These are phyloP conservation scores for Daldinia childiae DNA, from an alignment of 495 filamentous ascomycete genomes.

Conservation along the genomic window DNA sequence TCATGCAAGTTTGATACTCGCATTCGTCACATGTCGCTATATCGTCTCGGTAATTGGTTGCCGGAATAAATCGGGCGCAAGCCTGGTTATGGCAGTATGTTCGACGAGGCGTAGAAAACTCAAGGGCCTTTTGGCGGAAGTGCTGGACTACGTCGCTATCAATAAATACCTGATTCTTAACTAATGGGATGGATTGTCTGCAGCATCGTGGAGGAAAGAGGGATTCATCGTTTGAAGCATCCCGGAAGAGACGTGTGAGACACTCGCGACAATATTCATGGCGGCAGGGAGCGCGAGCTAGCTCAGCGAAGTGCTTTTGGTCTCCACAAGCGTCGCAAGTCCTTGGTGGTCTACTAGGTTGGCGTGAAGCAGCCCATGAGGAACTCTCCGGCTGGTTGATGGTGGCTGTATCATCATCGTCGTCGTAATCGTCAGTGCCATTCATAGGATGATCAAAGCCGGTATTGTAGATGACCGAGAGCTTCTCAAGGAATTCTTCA, in stretches of 20 bases:
- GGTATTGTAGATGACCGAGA: slow-evolving; percentile 10
- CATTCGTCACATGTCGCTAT: slow-evolving; percentile 57
- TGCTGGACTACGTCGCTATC: slow-evolving; percentile 33
- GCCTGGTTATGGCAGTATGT: slow-evolving; percentile 58
- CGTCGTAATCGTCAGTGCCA: not conserved
- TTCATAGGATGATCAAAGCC: not conserved
- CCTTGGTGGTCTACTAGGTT: not conserved
- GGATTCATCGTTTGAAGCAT: slow-evolving; percentile 56
- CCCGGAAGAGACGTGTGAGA: slow-evolving; percentile 51
- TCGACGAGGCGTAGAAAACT: slow-evolving; percentile 55
- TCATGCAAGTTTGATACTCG: slow-evolving; percentile 51
- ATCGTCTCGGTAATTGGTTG: slow-evolving; percentile 43
- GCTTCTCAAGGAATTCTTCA: slow-evolving; percentile 15
- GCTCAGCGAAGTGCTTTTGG: not conserved
- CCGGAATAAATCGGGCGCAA: slow-evolving; percentile 59
- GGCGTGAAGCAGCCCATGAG: slow-evolving; percentile 33
- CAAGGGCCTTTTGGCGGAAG: slow-evolving; percentile 54
- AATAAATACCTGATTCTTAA: slow-evolving; percentile 47
- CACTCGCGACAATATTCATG: slow-evolving; percentile 63
- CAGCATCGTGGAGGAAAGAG: slow-evolving; percentile 66
- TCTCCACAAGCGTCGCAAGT: slow-evolving; percentile 40
- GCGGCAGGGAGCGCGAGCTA: slow-evolving; percentile 44
- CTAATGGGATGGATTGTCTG: slow-evolving; percentile 50
- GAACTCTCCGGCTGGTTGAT: slow-evolving; percentile 37
- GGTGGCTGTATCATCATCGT: not conserved